Evolutionary conservation across 345 rosid genomes (phyloP).

Genomic region (Cochlearia excelsa): DNA sequence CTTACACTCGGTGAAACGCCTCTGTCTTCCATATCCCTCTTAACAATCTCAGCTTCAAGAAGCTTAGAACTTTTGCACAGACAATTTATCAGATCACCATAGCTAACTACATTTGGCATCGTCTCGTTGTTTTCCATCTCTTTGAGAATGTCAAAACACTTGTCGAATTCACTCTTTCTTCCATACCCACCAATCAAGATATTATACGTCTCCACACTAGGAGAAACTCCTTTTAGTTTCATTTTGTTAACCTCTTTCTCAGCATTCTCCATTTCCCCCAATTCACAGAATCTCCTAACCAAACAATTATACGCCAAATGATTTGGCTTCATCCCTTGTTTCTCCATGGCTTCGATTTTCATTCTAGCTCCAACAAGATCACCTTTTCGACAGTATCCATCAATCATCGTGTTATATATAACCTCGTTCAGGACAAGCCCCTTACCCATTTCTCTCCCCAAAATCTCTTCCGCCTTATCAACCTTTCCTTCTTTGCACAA

Average conservation of each 20-base stretch:
- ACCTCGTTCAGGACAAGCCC: constrained; percentile 55
- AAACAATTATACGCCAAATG: constrained; percentile 57
- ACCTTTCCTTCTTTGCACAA: constrained; percentile 54
- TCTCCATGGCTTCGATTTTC: constrained; percentile 46
- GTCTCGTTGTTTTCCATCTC: constrained; percentile 63
- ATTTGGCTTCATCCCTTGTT: constrained; percentile 52
- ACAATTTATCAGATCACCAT: constrained; percentile 67
- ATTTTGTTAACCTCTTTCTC: constrained; percentile 62
- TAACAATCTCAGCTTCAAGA: constrained; percentile 71
- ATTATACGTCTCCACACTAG: no score
- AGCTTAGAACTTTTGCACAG: constrained; percentile 66
- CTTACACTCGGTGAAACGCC: constrained; percentile 56
- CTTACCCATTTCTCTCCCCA: constrained; percentile 42
- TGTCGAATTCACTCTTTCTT: constrained; percentile 45
- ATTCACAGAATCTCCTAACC: constrained; percentile 53
- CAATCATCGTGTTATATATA: constrained; percentile 57
- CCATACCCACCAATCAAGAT: no score
- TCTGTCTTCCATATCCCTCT: constrained; percentile 57
- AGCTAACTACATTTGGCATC: constrained; percentile 67
- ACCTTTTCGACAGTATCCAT: constrained; percentile 58
- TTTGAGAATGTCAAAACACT: constrained; percentile 67
- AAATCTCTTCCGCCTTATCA: constrained; percentile 62
- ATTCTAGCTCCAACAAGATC: constrained; percentile 35
- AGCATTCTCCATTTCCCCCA: constrained; percentile 58
- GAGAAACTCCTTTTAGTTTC: constrained; percentile 49